Evolutionary conservation across 805 yeast genomes (phyloP), one percentile per base, ranked within the genome.

Genomic region (Wickerhamomyces bisporus): DNA sequence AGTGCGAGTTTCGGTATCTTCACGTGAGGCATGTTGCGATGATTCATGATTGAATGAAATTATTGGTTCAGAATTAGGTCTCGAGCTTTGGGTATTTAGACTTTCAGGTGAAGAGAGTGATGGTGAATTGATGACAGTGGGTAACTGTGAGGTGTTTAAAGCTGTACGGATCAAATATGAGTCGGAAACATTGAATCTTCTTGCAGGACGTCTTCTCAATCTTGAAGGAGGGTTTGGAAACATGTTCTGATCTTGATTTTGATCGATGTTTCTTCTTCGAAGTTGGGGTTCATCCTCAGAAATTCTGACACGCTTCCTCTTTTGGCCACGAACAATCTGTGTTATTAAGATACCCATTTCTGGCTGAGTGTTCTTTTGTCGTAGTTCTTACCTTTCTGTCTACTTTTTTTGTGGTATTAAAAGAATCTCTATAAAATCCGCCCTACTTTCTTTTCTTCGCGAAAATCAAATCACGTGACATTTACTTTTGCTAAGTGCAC

Each of bases 161-260:
- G 13, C n/a, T 12, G 28, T 6, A 6, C 15, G 6, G 28, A 9
- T 26, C 13, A 7, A 9, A 6, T 9, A 11, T 7, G 28, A 6
- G n/a, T 26, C 18, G 4, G 23, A 23, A 5, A 36, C 25, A 5
- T 31, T 15, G 35, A 41, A 38, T 20, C 39, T 26, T 24, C 35
- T 33, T 5, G 44, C 44, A 26, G 34, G 35, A 5, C 37, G 30
- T 24, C 44, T 28, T 35, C 44, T 41, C 25, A 41, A 30, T 15
- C 34, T 14, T 18, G 13, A 4, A 21, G 28, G 17, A 15, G 21
- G 21, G 23, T 20, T 30, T 8, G 32, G 26, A 23, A 23, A 24
- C 13, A 14, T 25, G 20, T 21, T 9, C 13, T 28, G 14, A 6
- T 16, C 27, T 10, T 29, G 16, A n/a, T 16, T 14, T 14, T 16